Conservation (phyloP, 176 grass and related monocot genomes). For the Thinopyrum elongatum region DNA sequence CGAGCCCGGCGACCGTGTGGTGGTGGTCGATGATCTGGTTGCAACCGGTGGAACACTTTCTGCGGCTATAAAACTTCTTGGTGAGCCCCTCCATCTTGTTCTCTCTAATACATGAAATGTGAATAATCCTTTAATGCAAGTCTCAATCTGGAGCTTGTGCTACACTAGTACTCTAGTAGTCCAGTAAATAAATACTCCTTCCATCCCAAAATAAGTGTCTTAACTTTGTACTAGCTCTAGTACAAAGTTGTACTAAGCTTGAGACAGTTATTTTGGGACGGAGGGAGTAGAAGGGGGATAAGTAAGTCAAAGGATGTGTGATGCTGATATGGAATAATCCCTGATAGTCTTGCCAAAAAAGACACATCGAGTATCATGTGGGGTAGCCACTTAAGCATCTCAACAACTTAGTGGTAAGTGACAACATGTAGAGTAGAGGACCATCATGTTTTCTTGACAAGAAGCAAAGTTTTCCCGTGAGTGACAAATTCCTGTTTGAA, state of each 20-base stretch:
- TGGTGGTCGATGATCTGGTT: conserved; percentile 87
- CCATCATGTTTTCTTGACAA: conserved; percentile 49
- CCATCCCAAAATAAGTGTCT: no score
- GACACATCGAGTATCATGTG: background rate
- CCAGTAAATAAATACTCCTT: conserved; percentile 1
- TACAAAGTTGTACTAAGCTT: no score
- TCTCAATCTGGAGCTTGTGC: background rate
- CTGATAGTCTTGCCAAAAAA: background rate
- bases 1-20: conserved; percentile 44
- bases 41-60: conserved; percentile 89
- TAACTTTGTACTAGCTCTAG: no score
- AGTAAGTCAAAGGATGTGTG: background rate
- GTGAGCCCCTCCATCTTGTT: conserved; percentile 34
- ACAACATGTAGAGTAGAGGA: conserved; percentile 36
- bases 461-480: conserved; percentile 40
- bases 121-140: background rate
- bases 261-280: no score
- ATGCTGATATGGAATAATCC: background rate
- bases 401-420: conserved; percentile 32
- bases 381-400: conserved; percentile 23
- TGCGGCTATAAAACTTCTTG: conserved; percentile 88
- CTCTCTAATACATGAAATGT: background rate
- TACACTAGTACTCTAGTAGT: background rate
- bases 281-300: background rate
- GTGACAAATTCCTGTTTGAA: conserved; percentile 44